Evolutionary conservation across 169 alveolate species (phyloP).

Genomic region (Condylostoma magnum): DNA sequence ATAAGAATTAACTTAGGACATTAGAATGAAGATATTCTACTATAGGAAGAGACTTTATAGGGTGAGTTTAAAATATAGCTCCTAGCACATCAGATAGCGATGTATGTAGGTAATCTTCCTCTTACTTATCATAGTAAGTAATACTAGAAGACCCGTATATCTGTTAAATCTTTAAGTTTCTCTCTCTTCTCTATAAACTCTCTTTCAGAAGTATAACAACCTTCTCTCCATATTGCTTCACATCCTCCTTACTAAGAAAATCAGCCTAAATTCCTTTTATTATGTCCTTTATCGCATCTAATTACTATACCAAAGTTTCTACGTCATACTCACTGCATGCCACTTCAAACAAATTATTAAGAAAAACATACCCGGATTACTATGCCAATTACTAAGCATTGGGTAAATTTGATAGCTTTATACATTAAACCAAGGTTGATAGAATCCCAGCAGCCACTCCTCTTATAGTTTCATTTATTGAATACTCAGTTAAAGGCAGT

Average conservation of each 20-base stretch:
- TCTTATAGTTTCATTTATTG: conserved; percentile 69
- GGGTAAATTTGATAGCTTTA: conserved; percentile 36
- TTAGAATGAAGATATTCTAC: conserved; percentile 51
- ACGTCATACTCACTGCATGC: conserved; percentile 69
- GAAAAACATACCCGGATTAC: conserved; percentile 47
- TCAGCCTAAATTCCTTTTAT: conserved; percentile 55
- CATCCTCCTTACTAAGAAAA: conserved; percentile 59
- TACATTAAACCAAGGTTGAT: conserved; percentile 62
- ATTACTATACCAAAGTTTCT: conserved; percentile 55
- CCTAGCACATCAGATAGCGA: conserved; percentile 80
- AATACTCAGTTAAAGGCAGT: conserved; percentile 45
- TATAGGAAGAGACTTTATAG: conserved; percentile 44
- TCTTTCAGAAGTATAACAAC: conserved; percentile 52
- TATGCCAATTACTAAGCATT: conserved; percentile 13
- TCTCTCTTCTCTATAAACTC: conserved; percentile 53
- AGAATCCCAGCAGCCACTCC: conserved; percentile 70
- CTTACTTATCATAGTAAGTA: conserved; percentile 62
- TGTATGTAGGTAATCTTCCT: conserved; percentile 67
- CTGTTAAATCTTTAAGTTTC: conserved; percentile 52
- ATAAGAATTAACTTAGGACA: conserved; percentile 67
- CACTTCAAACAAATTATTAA: conserved; percentile 58
- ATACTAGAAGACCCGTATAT: too few relatives aligned
- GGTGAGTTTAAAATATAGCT: conserved; percentile 81
- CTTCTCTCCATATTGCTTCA: conserved; percentile 58
- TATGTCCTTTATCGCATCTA: conserved; percentile 64